Conservation (phyloP, 371 early-diverging fungal genomes). For the Gilbertella persicaria region DNA sequence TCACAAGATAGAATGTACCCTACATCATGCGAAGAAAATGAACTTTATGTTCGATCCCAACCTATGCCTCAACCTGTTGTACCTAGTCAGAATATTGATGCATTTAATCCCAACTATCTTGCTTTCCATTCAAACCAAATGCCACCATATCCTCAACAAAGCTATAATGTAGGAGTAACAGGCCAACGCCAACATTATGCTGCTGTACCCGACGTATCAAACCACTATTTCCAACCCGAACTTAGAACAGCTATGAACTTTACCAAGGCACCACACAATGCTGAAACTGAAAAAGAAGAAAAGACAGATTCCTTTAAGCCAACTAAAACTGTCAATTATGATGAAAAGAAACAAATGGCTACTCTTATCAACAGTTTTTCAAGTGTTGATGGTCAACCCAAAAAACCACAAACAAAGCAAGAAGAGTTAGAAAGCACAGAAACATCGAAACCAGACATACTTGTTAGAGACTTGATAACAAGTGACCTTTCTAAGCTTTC, state of each 20-base stretch:
- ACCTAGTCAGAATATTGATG: conserved; percentile 10
- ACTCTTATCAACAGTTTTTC: conserved; percentile 37
- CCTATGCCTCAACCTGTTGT: conserved; percentile 17
- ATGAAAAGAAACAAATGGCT: conserved; percentile 39
- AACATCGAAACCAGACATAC: background rate
- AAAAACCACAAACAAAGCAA: conserved; percentile 1
- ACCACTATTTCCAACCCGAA: conserved; percentile 31
- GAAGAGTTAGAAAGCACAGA: background rate
- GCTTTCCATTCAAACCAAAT: background rate
- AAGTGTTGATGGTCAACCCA: conserved; percentile 5
- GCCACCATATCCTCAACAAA: conserved; percentile 5
- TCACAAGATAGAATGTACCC: conserved; percentile 19
- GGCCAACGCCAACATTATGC: conserved; percentile 43
- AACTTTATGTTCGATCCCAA: conserved; percentile 29
- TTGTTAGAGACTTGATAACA: conserved; percentile 14
- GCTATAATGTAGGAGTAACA: conserved; percentile 6
- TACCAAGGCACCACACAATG: conserved; percentile 23
- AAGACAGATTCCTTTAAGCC: conserved; percentile 24
- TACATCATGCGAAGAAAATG: conserved; percentile 15
- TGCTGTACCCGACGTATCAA: conserved; percentile 26
- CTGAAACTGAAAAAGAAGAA: conserved; percentile 20
- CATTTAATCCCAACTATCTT: background rate
- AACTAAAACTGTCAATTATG: conserved; percentile 19
- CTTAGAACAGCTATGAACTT: conserved; percentile 38
- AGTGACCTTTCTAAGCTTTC: conserved; percentile 23